These are phyloP conservation scores for Chalciporus sphaerocephalus DNA, from an alignment of 768 basidiomycete genomes.

Conservation along the genomic window DNA sequence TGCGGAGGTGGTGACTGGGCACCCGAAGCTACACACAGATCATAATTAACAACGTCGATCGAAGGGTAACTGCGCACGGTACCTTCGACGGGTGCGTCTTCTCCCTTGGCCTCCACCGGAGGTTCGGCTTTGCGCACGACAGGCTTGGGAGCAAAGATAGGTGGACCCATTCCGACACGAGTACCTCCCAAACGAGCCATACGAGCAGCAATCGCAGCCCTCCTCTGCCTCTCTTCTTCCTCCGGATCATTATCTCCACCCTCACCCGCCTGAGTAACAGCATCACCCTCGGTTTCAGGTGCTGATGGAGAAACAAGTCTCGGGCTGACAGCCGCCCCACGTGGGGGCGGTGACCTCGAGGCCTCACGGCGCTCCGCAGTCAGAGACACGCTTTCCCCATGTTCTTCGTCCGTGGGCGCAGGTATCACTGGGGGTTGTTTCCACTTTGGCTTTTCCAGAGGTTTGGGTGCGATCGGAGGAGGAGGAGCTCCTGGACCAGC, in stretches of 20 bases:
- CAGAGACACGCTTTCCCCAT: conserved; percentile 26
- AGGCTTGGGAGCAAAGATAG: conserved; percentile 61
- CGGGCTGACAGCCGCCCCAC: conserved; percentile 11
- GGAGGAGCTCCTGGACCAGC: conserved; percentile 37
- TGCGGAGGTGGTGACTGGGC: conserved; percentile 11
- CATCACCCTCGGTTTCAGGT: conserved; percentile 27
- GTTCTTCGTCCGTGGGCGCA: conserved; percentile 44
- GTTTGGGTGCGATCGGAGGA: conserved; percentile 46
- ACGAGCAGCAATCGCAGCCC: conserved; percentile 84
- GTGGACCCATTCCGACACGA: conserved; percentile 73
- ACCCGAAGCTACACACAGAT: conserved; percentile 6
- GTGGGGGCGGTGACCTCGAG: conserved; percentile 36
- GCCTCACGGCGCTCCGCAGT: conserved; percentile 20
- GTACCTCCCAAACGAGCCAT: conserved; percentile 92
- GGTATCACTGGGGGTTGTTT: conserved; percentile 65
- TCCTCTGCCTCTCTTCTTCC: conserved; percentile 67
- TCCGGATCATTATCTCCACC: conserved; percentile 45
- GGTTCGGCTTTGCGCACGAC: conserved; percentile 30
- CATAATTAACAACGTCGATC: conserved; percentile 6
- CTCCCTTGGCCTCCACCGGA: conserved; percentile 23
- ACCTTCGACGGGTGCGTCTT: conserved; percentile 20
- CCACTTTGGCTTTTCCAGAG: conserved; percentile 79
- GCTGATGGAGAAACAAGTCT: neutral
- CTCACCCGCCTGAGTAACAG: conserved; percentile 18
- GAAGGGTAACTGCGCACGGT: neutral